A percentile compares a stretch with the other conserved stretches of the same genome.
phyloP scores from a whole-genome alignment of 306 rosid genomes.

The Fagus crenata region DNA sequence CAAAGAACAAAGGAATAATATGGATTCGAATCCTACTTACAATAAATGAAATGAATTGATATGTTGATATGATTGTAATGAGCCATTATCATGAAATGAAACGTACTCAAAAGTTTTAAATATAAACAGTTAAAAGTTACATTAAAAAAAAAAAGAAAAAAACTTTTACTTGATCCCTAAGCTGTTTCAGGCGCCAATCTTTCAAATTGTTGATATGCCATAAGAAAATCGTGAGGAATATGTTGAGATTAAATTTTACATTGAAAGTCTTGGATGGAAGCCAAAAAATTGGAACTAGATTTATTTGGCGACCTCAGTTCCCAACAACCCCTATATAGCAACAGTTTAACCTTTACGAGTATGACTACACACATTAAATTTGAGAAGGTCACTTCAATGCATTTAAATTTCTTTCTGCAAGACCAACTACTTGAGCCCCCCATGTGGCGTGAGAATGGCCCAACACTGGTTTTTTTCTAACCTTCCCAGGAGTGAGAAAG shows the following conservation, averaged over 20 bases:
- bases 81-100: no score
- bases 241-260: neutral
- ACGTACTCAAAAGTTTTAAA: no score
- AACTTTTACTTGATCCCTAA: neutral
- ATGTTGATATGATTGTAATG: no score
- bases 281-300: slow-evolving; percentile 21
- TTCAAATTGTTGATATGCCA: no score
- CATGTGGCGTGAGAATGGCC: slow-evolving; percentile 37
- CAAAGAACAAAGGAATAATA: no score
- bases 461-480: slow-evolving; percentile 18
- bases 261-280: slow-evolving; percentile 10
- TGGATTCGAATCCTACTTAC: no score
- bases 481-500: slow-evolving; percentile 25
- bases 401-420: slow-evolving; percentile 21
- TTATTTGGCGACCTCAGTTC: slow-evolving; percentile 36
- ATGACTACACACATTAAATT: slow-evolving; percentile 32
- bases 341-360: slow-evolving; percentile 35
- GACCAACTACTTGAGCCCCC: slow-evolving; percentile 40
- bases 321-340: slow-evolving; percentile 35
- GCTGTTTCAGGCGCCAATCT: neutral
- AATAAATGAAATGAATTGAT: no score
- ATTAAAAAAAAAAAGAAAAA: neutral
- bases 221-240: no score
- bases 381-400: slow-evolving; percentile 31
- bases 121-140: no score